Base-by-base conservation (phyloP, 2,329 filamentous ascomycete genomes). In the Didymella segeticola region DNA sequence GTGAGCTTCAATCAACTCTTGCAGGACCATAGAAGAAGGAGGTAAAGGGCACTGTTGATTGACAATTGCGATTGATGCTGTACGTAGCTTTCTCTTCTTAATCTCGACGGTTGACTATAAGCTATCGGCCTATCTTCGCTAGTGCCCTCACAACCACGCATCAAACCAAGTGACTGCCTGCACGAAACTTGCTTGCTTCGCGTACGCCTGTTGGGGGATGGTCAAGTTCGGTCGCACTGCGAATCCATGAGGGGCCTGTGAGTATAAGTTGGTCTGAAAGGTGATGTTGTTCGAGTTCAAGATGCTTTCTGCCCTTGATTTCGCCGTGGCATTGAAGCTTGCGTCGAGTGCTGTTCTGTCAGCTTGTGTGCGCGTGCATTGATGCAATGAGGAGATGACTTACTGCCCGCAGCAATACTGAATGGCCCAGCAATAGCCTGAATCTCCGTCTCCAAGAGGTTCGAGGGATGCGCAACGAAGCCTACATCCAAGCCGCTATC, bases 381-480 rank as follows among this genome's bases (percentile, higher is more conserved):
- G 19, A n/a, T 14, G n/a, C 8, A 19, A 33, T n/a, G 7, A n/a
- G 37, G 11, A 3, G 7, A 29, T 26, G 15, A 25, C 77, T 64
- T 71, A 79, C 78, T 75, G 43, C 78, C 76, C 58, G 79, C 87
- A 42, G 86, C 80, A 66, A 92, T 89, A 47, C 87, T 86, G 3
- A 91, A 73, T 0, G 89, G 89, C 0, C 83, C 85, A 14, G 79
- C 78, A 63, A 91, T 86, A 38, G 80, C 83, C 8, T 77, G 77
- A 41, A 91, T 82, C 74, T 92, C 89, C 2, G 84, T 83, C 58
- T 86, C 79, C 4, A 84, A 80, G 20, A 91, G 81, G 58, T 86
- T 87, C 8, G 86, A 89, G 0, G 89, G 89, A 72, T 92, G 89
- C 2, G 89, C 89, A 17, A 84, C 71, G 74, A 83, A 92, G 33